Percentiles rank a stretch among this genome's conserved stretches.
These are phyloP conservation scores for Podaxis sp. DNA, from an alignment of 768 basidiomycete species.

Conservation along the genomic window DNA sequence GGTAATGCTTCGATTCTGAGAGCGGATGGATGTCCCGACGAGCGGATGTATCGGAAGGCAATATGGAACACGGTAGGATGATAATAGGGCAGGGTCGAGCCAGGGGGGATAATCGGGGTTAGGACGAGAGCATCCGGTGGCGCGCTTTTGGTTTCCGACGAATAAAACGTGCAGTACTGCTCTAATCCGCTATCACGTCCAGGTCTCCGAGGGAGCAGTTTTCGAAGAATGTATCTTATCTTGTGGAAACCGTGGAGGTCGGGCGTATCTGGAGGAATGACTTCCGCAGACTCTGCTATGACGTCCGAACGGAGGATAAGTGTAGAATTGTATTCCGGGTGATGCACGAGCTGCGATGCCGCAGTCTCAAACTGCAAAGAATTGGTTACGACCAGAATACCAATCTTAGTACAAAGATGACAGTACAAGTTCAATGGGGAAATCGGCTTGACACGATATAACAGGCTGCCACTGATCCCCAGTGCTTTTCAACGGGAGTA, in stretches of 20 bases:
- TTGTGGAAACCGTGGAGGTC: slow-evolving; percentile 34
- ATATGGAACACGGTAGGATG: slow-evolving; percentile 82
- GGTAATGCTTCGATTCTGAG: slow-evolving; percentile 64
- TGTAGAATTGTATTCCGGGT: slow-evolving; percentile 92
- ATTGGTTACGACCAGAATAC: not conserved
- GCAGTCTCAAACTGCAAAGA: slow-evolving; percentile 67
- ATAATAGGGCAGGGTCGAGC: slow-evolving; percentile 74
- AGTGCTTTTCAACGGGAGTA: not conserved
- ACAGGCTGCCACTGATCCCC: slow-evolving; percentile 21
- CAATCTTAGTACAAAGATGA: not conserved
- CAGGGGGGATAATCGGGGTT: slow-evolving; percentile 52
- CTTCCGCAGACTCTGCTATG: slow-evolving; percentile 37
- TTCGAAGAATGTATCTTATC: slow-evolving; percentile 60
- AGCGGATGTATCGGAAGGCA: slow-evolving; percentile 71
- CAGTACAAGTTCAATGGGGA: slow-evolving; percentile 27
- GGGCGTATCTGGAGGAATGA: slow-evolving; percentile 36
- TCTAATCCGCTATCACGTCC: slow-evolving; percentile 71
- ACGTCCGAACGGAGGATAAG: slow-evolving; percentile 86
- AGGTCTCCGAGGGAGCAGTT: slow-evolving; percentile 76
- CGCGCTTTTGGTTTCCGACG: slow-evolving; percentile 15
- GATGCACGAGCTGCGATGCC: slow-evolving; percentile 70
- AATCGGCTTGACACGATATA: slow-evolving; percentile 25
- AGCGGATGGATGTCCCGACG: slow-evolving; percentile 22
- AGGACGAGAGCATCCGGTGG: slow-evolving; percentile 44
- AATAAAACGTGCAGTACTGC: slow-evolving; percentile 78